Evolutionary conservation across 1,284 basidiomycete genomes (phyloP).

Genomic region (Malassezia furfur): DNA sequence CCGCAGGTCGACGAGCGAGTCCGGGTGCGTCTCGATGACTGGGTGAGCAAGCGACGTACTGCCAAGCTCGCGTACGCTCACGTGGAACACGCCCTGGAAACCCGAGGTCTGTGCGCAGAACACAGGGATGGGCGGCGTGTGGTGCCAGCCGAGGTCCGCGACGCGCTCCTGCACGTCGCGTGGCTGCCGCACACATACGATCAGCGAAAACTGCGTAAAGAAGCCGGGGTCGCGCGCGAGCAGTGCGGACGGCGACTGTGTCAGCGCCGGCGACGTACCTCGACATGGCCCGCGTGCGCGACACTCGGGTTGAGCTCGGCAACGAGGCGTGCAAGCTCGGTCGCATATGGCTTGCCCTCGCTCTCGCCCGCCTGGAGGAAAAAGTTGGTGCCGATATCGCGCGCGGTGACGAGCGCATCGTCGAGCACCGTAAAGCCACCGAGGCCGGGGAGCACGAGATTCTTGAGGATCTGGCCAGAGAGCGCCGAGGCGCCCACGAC

Average conservation of each 20-base stretch:
- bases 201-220: constrained; percentile 60
- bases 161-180: constrained; percentile 23
- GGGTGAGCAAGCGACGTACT: constrained; percentile 15
- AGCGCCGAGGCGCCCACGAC: constrained; percentile 71
- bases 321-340: constrained; percentile 68
- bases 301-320: constrained; percentile 81
- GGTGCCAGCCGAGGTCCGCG: constrained; percentile 30
- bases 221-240: constrained; percentile 55
- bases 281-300: constrained; percentile 60
- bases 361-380: constrained; percentile 66
- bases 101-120: constrained; percentile 30
- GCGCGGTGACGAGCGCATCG: constrained; percentile 55
- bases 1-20: constrained; percentile 58
- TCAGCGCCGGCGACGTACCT: constrained; percentile 47
- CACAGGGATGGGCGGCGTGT: constrained; percentile 30
- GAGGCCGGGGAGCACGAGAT: constrained; percentile 86
- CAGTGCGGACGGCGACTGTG: constrained; percentile 41
- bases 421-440: constrained; percentile 84
- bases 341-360: constrained; percentile 68
- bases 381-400: constrained; percentile 90
- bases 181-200: constrained; percentile 62
- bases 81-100: constrained; percentile 32
- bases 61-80: constrained; percentile 37
- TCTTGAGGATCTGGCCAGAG: constrained; percentile 78
- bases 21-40: constrained; percentile 90